phyloP scores from a whole-genome alignment of 2,329 filamentous ascomycete genomes.

The Xylaria sp. region DNA sequence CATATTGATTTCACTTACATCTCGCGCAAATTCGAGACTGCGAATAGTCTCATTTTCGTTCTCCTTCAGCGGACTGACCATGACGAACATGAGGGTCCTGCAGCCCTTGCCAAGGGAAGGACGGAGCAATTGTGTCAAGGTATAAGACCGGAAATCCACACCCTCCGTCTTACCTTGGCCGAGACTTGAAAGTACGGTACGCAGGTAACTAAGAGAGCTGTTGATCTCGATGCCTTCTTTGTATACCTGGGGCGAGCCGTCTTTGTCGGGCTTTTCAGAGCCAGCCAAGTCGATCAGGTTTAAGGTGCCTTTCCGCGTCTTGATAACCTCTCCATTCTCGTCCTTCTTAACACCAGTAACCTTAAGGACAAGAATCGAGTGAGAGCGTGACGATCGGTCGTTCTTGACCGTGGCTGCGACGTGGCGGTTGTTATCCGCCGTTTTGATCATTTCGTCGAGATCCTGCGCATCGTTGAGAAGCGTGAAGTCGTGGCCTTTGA shows the following conservation, averaged over 20 bases:
- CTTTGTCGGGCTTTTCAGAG: conserved; percentile 75
- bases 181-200: conserved; percentile 93
- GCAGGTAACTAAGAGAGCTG: conserved; percentile 86
- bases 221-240: conserved; percentile 98
- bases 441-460: conserved; percentile 78
- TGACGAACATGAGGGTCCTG: conserved; percentile 99
- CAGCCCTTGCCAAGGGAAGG: conserved; percentile 94
- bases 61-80: conserved; percentile 90
- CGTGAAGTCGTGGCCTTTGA: conserved; percentile 41
- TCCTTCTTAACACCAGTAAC: conserved; percentile 68
- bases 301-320: conserved; percentile 88
- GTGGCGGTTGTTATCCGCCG: conserved; percentile 84
- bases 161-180: conserved; percentile 79
- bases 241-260: conserved; percentile 82
- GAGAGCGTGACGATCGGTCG: conserved; percentile 89
- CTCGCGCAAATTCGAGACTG: conserved; percentile 93
- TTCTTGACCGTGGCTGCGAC: conserved; percentile 98
- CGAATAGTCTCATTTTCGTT: conserved; percentile 93
- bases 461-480: conserved; percentile 77
- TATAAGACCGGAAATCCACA: conserved; percentile 94
- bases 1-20: conserved; percentile 59
- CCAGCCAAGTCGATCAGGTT: conserved; percentile 96
- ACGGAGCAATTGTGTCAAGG: conserved; percentile 93
- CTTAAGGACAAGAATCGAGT: conserved; percentile 96
- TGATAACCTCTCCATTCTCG: conserved; percentile 60